Base-by-base conservation (phyloP, 768 basidiomycete species). In the Termitomyces sp. region DNA sequence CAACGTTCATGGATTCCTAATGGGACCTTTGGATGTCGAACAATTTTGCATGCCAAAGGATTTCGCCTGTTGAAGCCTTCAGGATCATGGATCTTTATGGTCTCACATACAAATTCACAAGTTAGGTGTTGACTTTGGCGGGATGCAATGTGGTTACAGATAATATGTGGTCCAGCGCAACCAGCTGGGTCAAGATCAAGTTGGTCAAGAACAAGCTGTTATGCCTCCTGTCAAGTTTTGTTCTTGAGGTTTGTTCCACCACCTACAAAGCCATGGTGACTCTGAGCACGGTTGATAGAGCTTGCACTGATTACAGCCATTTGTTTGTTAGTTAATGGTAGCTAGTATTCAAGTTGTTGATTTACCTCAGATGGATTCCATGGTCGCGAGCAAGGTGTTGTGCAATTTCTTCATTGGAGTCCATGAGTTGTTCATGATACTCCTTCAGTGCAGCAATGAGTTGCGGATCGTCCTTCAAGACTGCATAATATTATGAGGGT, bases 41-140 rank as follows among this genome's bases (percentile, higher is more conserved):
- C 47, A 16, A 71, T 58, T 36, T 69, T 71, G 42, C 69, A 70
- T 5, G 60, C 59, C 8, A 49, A 58, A 1, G 71, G 72, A 32
- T 70, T 67, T 13, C 62, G 55, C 3, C n/a, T 27, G 7, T 24
- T 48, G 61, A 72, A 71, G 26, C 64, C 69, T 31, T 65, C 65
- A 31, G 51, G 57, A 32, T 68, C 57, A 4, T 69, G 65, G 1
- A 36, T 10, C 14, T 55, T 54, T 69, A 71, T 71, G 14, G 34
- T 37, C 5, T 37, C 13, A 32, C 9, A 2, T 22, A 55, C 24
- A 29, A 32, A 55, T 29, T 29, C 53, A 46, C 29, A 18, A 3
- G 53, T n/a, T 7, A 55, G 9, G 5, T 36, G 44, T 27, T 46
- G 22, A 6, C 8, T 10, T 5, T 22, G 3, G 24, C 43, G 9